phyloP scores from a whole-genome alignment of 495 filamentous ascomycete genomes.

The Tricharina praecox region DNA sequence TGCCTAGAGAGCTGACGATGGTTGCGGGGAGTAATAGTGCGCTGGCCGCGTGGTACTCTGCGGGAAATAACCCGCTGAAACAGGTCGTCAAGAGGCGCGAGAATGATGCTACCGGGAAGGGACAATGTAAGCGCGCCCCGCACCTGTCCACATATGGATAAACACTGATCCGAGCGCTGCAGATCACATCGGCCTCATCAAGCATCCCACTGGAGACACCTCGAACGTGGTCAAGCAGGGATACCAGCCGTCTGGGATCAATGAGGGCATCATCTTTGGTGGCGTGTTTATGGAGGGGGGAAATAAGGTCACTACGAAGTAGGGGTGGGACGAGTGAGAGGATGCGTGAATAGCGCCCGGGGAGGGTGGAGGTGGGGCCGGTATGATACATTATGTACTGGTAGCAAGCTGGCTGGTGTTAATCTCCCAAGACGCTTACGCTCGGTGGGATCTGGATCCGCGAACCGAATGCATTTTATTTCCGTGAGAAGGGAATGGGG shows the following conservation, averaged over 20 bases:
- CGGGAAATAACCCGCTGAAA: conserved; percentile 32
- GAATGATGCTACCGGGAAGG: conserved; percentile 38
- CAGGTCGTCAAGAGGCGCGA: conserved; percentile 29
- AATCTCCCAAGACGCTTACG: no score
- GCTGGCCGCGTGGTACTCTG: conserved; percentile 39
- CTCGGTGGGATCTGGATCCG: no score
- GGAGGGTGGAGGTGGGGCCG: no score
- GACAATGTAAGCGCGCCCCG: conserved; percentile 29
- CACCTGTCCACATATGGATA: not conserved
- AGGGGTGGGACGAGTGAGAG: no score
- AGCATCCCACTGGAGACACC: conserved; percentile 38
- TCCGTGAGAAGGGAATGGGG: no score
- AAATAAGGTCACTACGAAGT: not conserved
- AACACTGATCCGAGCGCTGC: not conserved
- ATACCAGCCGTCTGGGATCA: conserved; percentile 34
- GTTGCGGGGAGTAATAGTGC: no score
- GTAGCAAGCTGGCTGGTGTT: no score
- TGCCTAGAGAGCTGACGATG: not conserved
- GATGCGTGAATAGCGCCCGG: no score
- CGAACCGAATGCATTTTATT: no score
- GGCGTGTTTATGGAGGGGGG: conserved; percentile 39
- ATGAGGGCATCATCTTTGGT: conserved; percentile 40
- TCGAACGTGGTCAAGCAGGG: conserved; percentile 37
- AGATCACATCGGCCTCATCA: conserved; percentile 39
- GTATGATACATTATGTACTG: no score